Base-by-base conservation (phyloP, 495 filamentous ascomycete genomes). In the Lasiosphaeris hirsuta region DNA sequence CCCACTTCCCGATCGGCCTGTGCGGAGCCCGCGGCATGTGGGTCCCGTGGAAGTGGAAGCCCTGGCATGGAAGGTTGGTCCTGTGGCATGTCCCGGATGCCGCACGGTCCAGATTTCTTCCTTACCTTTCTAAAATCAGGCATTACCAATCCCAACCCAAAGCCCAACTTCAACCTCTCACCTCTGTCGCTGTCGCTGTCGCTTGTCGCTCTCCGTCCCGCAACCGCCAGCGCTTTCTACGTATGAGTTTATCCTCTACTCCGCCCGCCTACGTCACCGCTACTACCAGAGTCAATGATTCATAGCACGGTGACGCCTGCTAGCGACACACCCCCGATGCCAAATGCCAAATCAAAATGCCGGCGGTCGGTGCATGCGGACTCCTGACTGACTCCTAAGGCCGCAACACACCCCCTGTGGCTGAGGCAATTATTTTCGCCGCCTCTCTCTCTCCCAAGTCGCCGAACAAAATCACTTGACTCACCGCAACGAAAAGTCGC, bases 101-200 rank as follows among this genome's bases (percentile, higher is more conserved):
- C 23, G 43, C 42, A 15, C 51, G 37, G 51, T 10, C 51, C 51
- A 51, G 35, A 38, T 55, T 34, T 33, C 11, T 14, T 15, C 42
- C 41, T 23, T 14, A 39, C 35, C 19, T 45, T 42, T 17, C 53
- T 42, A 30, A 55, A 44, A 37, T 55, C 41, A 55, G 53, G 53
- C 42, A 55, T 55, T 55, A 55, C 53, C 53, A 55, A 55, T 55
- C 41, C 42, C 17, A 13, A 42, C 53, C 53, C 53, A 55, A 55
- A 13, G 53, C 53, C 53, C 53, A 55, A 55, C 53, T 10, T 45
- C 43, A 51, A 51, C 53, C 30, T 46, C 41, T 46, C 41, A 39
- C 33, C 23, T 30, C 23, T 30, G 23, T 19, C 33, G 36, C n/a
- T 19, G n/a, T n/a, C n/a, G n/a, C n/a, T n/a, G n/a, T n/a, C n/a